These are phyloP conservation scores for Claviceps sorghi DNA, from an alignment of 2,329 filamentous ascomycete genomes.

Conservation along the genomic window DNA sequence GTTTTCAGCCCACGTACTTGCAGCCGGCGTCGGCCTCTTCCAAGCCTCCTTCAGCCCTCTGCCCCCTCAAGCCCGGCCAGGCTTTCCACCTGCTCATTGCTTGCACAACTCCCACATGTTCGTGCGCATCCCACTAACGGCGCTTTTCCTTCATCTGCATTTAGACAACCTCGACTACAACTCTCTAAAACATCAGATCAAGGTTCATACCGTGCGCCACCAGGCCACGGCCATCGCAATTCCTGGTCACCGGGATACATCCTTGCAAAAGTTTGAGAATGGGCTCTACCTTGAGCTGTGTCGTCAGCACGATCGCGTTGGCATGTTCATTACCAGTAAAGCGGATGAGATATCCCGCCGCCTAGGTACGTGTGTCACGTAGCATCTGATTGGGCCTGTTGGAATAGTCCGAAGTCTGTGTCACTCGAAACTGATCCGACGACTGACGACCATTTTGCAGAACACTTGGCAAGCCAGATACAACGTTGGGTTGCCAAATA, in stretches of 20 bases:
- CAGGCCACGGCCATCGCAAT: slow-evolving; percentile 58
- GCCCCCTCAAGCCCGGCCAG: not conserved
- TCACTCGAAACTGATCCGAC: not conserved
- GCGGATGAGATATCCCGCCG: slow-evolving; percentile 61
- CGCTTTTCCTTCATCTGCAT: not conserved
- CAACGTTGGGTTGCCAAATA: slow-evolving; percentile 32
- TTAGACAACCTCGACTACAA: slow-evolving; percentile 81
- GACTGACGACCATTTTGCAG: slow-evolving; percentile 16
- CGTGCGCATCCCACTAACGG: not conserved
- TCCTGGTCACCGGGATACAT: slow-evolving; percentile 50
- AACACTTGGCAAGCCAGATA: slow-evolving; percentile 33
- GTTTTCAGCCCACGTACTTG: not conserved
- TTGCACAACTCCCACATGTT: not conserved
- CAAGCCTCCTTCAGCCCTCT: not conserved
- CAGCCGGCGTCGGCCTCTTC: not conserved
- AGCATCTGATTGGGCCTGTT: not conserved
- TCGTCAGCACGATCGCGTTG: slow-evolving; percentile 61
- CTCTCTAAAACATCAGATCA: slow-evolving; percentile 72
- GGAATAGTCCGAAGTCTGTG: not conserved
- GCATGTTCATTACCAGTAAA: slow-evolving; percentile 68
- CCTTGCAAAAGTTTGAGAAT: slow-evolving; percentile 51
- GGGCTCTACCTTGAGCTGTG: slow-evolving; percentile 57
- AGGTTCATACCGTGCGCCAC: slow-evolving; percentile 58
- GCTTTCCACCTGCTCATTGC: not conserved
- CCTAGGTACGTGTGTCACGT: slow-evolving; percentile 36